These are phyloP conservation scores for Diaporthe longicolla DNA, from an alignment of 2,329 filamentous ascomycete genomes.

Conservation along the genomic window DNA sequence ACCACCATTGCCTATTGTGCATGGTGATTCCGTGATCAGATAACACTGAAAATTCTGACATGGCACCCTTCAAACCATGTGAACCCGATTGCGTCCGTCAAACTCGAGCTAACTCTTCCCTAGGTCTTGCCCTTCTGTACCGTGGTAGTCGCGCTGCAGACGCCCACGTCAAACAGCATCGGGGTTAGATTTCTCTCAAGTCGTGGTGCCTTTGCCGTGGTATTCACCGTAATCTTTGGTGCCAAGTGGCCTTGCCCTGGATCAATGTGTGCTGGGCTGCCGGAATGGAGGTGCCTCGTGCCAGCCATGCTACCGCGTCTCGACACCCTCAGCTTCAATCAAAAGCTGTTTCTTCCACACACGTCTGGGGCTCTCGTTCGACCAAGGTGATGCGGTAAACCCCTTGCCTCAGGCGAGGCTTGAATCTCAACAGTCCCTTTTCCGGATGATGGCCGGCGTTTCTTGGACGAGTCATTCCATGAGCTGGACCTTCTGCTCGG, in stretches of 20 bases:
- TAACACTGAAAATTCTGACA: slow-evolving; percentile 44
- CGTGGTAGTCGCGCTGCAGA: not conserved
- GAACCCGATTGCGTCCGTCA: not conserved
- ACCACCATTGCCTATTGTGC: slow-evolving; percentile 43
- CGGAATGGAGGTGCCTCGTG: not conserved
- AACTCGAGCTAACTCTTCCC: slow-evolving; percentile 11
- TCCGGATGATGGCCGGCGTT: not conserved
- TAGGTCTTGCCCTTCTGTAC: not conserved
- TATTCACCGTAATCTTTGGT: not conserved
- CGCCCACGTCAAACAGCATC: not conserved
- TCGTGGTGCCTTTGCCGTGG: not conserved
- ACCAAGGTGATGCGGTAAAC: not conserved
- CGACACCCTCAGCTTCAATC: no score
- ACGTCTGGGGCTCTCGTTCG: not conserved
- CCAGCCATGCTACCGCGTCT: not conserved
- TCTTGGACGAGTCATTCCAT: not conserved
- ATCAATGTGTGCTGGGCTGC: not conserved
- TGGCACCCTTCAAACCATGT: slow-evolving; percentile 10
- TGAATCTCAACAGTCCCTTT: not conserved
- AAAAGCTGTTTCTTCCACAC: no score
- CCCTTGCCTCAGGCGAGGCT: not conserved
- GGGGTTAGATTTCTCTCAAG: not conserved
- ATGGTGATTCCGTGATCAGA: slow-evolving; percentile 41
- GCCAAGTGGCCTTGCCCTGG: slow-evolving; percentile 10
- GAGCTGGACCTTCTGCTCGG: not conserved